These are phyloP conservation scores for Chloromonas sp. DNA, from an alignment of 163 green algal genomes.

Conservation along the genomic window DNA sequence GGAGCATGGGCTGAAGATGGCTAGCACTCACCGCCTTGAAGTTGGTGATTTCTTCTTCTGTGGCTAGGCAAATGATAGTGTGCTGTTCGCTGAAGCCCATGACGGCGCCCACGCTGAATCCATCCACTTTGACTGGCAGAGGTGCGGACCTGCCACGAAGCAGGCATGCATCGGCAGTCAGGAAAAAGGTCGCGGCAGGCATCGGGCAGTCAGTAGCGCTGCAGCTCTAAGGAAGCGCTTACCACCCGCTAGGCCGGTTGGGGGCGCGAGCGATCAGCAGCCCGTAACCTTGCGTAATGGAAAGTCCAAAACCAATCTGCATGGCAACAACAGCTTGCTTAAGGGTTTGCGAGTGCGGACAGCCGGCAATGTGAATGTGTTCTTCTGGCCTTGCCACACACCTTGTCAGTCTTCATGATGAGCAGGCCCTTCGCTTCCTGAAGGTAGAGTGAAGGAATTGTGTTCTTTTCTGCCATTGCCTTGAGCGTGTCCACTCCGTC, in stretches of 20 bases:
- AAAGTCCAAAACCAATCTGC: conserved; percentile 47
- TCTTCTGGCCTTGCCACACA: background rate
- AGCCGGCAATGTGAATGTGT: too few relatives aligned
- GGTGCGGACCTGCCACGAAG: conserved; percentile 37
- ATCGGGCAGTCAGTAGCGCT: background rate
- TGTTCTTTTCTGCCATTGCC: conserved; percentile 24
- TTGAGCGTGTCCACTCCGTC: conserved; percentile 46
- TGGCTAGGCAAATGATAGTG: conserved; percentile 36
- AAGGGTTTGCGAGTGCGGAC: background rate
- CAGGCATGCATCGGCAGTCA: background rate
- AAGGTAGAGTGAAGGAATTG: conserved; percentile 28
- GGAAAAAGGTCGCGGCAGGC: background rate
- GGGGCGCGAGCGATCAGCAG: conserved; percentile 30
- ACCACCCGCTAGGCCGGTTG: conserved; percentile 39
- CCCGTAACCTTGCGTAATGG: conserved; percentile 47
- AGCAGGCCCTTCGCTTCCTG: conserved; percentile 34
- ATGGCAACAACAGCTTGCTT: background rate
- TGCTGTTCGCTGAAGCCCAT: conserved; percentile 53
- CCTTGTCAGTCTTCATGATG: conserved; percentile 48
- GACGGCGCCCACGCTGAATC: conserved; percentile 48
- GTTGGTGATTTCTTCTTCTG: conserved; percentile 32
- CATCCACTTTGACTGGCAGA: conserved; percentile 52
- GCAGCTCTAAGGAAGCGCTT: background rate
- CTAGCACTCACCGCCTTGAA: conserved; percentile 29
- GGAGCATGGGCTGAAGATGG: too few relatives aligned